phyloP scores from a whole-genome alignment of 164 flowering plant genomes.

The Taxillus chinensis region DNA sequence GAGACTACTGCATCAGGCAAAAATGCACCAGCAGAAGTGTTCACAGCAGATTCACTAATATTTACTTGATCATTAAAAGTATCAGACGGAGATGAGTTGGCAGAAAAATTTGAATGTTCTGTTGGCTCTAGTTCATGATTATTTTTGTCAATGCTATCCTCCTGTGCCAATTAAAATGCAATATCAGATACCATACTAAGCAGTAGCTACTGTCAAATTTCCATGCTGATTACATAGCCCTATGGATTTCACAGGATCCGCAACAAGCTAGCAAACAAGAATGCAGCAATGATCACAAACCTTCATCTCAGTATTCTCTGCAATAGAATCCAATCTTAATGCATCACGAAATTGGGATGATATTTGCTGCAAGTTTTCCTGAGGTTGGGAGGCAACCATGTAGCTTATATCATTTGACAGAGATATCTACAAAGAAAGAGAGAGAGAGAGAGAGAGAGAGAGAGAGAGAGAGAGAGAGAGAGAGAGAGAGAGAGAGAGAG shows the following conservation, averaged over 20 bases:
- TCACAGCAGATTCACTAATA: constrained; percentile 19
- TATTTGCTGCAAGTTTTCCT: constrained; percentile 41
- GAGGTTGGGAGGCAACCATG: constrained; percentile 24
- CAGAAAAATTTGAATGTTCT: constrained; percentile 26
- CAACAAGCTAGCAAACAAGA: background rate
- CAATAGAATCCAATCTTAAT: constrained; percentile 28
- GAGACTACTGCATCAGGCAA: constrained; percentile 33
- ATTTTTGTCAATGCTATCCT: constrained; percentile 13
- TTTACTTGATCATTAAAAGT: constrained; percentile 12
- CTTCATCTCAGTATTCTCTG: constrained; percentile 38
- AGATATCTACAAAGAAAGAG: constrained; percentile 22
- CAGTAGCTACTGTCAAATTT: background rate
- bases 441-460: background rate
- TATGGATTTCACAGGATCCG: background rate
- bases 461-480: background rate
- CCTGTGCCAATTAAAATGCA: constrained; percentile 19
- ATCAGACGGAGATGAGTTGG: constrained; percentile 22
- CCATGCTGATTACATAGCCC: too few relatives aligned
- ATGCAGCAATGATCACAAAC: constrained; percentile 18
- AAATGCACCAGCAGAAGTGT: constrained; percentile 17
- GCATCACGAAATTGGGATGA: constrained; percentile 58
- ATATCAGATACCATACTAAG: background rate
- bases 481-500: background rate
- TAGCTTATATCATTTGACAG: constrained; percentile 34
- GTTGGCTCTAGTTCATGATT: constrained; percentile 19